Base-by-base conservation (phyloP, 2,329 filamentous ascomycete species). In the Leptographium lundbergii region DNA sequence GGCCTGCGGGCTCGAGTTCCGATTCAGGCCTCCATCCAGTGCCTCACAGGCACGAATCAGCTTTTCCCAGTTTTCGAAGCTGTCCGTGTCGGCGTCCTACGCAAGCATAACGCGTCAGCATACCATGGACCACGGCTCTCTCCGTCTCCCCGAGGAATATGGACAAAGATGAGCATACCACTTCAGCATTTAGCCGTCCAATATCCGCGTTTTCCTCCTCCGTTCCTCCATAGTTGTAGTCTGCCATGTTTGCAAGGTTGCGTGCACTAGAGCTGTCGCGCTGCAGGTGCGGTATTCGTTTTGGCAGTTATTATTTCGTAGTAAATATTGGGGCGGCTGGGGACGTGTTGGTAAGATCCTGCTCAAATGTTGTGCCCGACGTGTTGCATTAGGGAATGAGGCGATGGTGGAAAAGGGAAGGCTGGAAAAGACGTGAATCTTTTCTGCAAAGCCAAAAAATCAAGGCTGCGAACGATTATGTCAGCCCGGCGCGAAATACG, bases 1-100 rank as follows among this genome's bases (percentile, higher is more conserved):
- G 32, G 94, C 89, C 69, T 95, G 89, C 0, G 94, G 91, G 70
- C 89, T 96, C 50, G 94, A 97, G 74, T 99, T 99, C 66, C 94
- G 88, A 71, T 95, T 96, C 63, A 99, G 81, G 60, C 92, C 94
- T 62, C 91, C 92, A 69, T 99, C 94, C 63, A 96, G 85, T 56
- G 80, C 79, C 71, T 96, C 90, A 65, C 87, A 89, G 56, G 86
- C 85, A 66, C 85, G 85, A 65, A 96, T 85, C 59, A 97, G 82
- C 72, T 90, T 92, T 73, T 97, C 92, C 94, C 94, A 99, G 62
- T 82, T 81, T 67, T 96, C 92, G 68, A 96, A 97, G 69, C 89
- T 91, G 72, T 99, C 94, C 14, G 89, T 81, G 65, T 96, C 89
- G 66, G 74, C 70, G 62, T 84, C 80, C 81, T 84, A 63, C 13